A percentile compares a stretch with the other conserved stretches of the same genome.
phyloP scores from a whole-genome alignment of 2,329 filamentous ascomycete species.

The Alternaria gansuensis region DNA sequence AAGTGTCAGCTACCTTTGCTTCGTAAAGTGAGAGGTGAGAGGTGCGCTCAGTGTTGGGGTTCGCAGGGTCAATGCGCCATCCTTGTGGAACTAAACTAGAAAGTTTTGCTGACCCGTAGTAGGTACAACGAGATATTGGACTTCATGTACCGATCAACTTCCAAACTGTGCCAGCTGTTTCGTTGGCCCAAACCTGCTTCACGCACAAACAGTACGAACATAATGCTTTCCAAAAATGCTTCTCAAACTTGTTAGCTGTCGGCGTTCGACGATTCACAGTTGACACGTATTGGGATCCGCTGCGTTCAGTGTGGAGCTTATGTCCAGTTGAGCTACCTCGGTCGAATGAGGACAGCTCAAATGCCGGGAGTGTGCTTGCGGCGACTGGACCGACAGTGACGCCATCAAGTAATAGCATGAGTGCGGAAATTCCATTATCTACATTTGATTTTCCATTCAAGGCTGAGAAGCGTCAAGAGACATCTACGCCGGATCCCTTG shows the following conservation, averaged over 20 bases:
- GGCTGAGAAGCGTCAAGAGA: constrained; percentile 24
- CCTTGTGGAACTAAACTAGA: not conserved
- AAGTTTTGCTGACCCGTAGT: constrained; percentile 24
- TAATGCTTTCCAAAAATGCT: constrained; percentile 61
- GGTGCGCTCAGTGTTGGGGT: not conserved
- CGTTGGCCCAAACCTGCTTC: constrained; percentile 68
- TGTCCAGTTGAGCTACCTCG: constrained; percentile 66
- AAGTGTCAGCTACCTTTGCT: constrained; percentile 20
- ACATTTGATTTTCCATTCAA: constrained; percentile 17
- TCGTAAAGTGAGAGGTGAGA: not conserved
- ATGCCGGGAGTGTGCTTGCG: constrained; percentile 17
- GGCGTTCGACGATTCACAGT: constrained; percentile 67
- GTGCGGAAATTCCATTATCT: constrained; percentile 30
- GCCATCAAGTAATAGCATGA: constrained; percentile 29
- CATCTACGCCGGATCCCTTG: constrained; percentile 9
- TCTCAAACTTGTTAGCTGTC: constrained; percentile 69
- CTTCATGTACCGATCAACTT: constrained; percentile 69
- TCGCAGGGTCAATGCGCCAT: constrained; percentile 5
- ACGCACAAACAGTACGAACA: constrained; percentile 62
- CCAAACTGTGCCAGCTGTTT: constrained; percentile 65
- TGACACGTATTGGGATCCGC: constrained; percentile 71
- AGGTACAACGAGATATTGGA: constrained; percentile 70
- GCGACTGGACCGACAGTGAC: constrained; percentile 25
- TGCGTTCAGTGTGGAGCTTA: constrained; percentile 64
- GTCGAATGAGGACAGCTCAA: constrained; percentile 17